These are phyloP conservation scores for Mycena vitilis DNA, from an alignment of 768 basidiomycete species.

Conservation along the genomic window DNA sequence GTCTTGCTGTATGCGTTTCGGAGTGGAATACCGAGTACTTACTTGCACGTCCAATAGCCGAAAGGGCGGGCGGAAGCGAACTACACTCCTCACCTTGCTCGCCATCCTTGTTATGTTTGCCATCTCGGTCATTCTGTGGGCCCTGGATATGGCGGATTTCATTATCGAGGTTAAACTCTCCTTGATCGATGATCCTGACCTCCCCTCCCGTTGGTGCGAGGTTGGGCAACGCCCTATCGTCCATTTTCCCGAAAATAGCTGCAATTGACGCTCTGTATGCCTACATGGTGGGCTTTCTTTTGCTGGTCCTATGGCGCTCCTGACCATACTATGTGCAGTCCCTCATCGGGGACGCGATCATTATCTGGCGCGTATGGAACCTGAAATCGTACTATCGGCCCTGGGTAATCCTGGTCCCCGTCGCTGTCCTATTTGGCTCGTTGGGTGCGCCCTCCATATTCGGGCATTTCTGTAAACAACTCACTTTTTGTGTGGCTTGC, in stretches of 20 bases:
- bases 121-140: slow-evolving; percentile 28
- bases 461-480: not conserved
- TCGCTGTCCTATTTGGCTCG: slow-evolving; percentile 19
- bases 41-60: not conserved
- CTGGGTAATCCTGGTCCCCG: slow-evolving; percentile 24
- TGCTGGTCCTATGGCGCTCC: not conserved
- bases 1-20: slow-evolving; percentile 13
- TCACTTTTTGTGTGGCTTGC: not conserved
- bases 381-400: not conserved
- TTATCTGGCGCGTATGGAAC: slow-evolving; percentile 23
- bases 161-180: slow-evolving; percentile 23
- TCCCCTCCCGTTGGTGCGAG: not conserved
- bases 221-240: not conserved
- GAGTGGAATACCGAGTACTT: too few species aligned
- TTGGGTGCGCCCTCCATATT: not conserved
- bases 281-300: slow-evolving; percentile 19
- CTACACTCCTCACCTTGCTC: not conserved
- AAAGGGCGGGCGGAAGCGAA: slow-evolving; percentile 8
- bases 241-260: not conserved
- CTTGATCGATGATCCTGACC: slow-evolving; percentile 1
- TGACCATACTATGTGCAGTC: slow-evolving; percentile 3
- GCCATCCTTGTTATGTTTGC: slow-evolving; percentile 27
- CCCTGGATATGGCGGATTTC: slow-evolving; percentile 28
- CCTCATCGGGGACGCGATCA: slow-evolving; percentile 31
- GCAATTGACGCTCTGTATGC: slow-evolving; percentile 28